These are phyloP conservation scores for Gloeostereum incarnatum DNA, from an alignment of 768 basidiomycete genomes.

Conservation along the genomic window DNA sequence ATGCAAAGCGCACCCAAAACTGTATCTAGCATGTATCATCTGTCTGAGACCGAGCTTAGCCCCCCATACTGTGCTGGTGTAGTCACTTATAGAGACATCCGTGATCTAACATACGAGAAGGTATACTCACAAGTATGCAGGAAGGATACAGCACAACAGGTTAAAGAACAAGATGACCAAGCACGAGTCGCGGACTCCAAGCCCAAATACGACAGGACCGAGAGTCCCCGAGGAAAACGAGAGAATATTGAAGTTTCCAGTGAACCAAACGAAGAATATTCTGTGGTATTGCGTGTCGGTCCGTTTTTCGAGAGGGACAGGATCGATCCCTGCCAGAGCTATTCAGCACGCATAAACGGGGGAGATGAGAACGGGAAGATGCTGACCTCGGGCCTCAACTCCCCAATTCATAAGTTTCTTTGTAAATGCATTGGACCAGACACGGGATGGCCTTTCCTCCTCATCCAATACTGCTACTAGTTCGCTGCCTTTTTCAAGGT, in stretches of 20 bases:
- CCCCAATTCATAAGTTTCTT: constrained; percentile 15
- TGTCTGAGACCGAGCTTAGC: constrained; percentile 80
- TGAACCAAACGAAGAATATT: constrained; percentile 73
- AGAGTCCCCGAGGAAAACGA: constrained; percentile 63
- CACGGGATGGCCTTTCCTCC: too few species aligned
- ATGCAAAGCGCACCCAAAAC: constrained; percentile 19
- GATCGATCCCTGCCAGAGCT: constrained; percentile 35
- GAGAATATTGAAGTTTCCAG: constrained; percentile 63
- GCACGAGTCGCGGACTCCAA: constrained; percentile 54
- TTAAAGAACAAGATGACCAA: constrained; percentile 64
- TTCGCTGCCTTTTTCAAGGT: too few species aligned
- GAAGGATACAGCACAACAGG: constrained; percentile 44
- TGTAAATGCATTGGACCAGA: too few species aligned
- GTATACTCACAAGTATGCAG: constrained; percentile 49
- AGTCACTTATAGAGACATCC: not conserved
- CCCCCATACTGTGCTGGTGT: constrained; percentile 56
- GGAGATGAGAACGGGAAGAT: not conserved
- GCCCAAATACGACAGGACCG: constrained; percentile 49
- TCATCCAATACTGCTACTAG: too few species aligned
- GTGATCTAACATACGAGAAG: constrained; percentile 5
- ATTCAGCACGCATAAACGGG: too few species aligned
- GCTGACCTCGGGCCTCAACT: constrained; percentile 23
- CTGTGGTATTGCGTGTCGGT: constrained; percentile 55
- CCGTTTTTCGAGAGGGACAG: constrained; percentile 46
- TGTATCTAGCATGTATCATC: constrained; percentile 58